phyloP scores from a whole-genome alignment of 108 stramenopile genomes.

The Schizochytrium sp. region DNA sequence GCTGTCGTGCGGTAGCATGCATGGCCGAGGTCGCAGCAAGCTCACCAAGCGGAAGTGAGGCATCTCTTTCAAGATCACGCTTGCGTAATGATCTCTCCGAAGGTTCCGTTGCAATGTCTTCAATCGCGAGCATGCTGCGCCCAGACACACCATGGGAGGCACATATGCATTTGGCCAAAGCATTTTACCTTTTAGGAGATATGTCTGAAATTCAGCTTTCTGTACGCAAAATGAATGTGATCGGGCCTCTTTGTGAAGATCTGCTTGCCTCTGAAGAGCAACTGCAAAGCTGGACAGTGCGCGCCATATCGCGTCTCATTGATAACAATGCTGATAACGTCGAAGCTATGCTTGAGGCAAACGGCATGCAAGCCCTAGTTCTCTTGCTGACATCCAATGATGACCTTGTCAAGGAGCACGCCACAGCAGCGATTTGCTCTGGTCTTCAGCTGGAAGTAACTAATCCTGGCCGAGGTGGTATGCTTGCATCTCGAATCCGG shows the following conservation, averaged over 20 bases:
- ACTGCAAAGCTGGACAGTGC: slow-evolving; percentile 13
- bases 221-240: background rate
- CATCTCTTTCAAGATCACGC: background rate
- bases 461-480: background rate
- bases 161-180: slow-evolving; percentile 34
- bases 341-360: slow-evolving; percentile 40
- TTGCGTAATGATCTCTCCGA: slow-evolving; percentile 40
- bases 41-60: background rate
- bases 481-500: slow-evolving; percentile 24
- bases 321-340: slow-evolving; percentile 38
- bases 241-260: slow-evolving; percentile 6
- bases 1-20: background rate
- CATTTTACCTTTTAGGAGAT: slow-evolving; percentile 36
- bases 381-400: background rate
- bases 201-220: slow-evolving; percentile 24
- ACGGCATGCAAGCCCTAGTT: slow-evolving; percentile 45
- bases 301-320: slow-evolving; percentile 28
- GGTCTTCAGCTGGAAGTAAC: slow-evolving; percentile 38
- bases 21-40: slow-evolving; percentile 3
- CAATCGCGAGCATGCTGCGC: background rate
- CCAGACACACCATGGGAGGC: slow-evolving; percentile 11
- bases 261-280: slow-evolving; percentile 43
- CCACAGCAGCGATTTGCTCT: slow-evolving; percentile 34
- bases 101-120: slow-evolving; percentile 22
- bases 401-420: background rate